These are phyloP conservation scores for Vigna hirtella DNA, from an alignment of 306 rosid species.

Conservation along the genomic window DNA sequence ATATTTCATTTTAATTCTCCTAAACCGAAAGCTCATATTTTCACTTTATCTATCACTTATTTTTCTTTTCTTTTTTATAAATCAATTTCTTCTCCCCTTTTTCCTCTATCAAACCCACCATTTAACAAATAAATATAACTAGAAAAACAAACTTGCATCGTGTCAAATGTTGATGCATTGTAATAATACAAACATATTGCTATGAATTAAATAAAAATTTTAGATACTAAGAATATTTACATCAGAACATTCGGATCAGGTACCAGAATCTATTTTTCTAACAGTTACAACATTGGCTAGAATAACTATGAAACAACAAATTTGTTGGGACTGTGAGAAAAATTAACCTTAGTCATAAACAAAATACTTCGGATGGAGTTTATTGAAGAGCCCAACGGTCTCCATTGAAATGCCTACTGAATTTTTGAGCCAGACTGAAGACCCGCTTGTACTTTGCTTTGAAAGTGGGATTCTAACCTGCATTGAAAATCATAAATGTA, in stretches of 20 bases:
- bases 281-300: neutral
- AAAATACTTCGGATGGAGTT: neutral
- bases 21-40: too few species aligned
- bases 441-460: slow-evolving; percentile 74
- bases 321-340: neutral
- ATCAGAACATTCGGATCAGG: neutral
- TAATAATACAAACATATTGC: too few species aligned
- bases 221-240: neutral
- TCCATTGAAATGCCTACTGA: slow-evolving; percentile 46
- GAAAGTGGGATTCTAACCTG: slow-evolving; percentile 85
- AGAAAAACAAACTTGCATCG: too few species aligned
- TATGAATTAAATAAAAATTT: neutral
- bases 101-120: too few species aligned
- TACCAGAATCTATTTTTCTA: neutral
- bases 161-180: neutral
- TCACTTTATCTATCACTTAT: too few species aligned
- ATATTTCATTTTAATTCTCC: too few species aligned
- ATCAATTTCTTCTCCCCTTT: too few species aligned
- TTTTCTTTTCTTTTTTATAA: too few species aligned
- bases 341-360: neutral
- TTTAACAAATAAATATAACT: too few species aligned
- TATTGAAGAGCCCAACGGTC: neutral
- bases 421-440: slow-evolving; percentile 73
- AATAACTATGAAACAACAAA: neutral
- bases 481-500: slow-evolving; percentile 13